Conservation (phyloP, 2,329 filamentous ascomycete genomes). For the Trichoderma breve region DNA sequence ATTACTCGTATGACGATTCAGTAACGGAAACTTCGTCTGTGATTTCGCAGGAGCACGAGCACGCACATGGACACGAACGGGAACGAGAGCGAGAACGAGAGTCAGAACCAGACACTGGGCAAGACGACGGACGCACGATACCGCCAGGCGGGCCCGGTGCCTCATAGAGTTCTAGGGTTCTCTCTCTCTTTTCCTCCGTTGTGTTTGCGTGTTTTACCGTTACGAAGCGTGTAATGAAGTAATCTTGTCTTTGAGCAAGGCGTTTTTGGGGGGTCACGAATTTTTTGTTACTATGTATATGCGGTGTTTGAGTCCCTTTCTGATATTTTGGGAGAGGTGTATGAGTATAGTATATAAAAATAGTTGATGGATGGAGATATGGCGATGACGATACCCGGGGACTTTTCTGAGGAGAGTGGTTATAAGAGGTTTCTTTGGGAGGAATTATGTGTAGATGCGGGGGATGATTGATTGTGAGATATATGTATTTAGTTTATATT, state of each 20-base stretch:
- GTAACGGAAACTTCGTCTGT: slow-evolving; percentile 32
- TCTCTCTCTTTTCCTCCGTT: not conserved
- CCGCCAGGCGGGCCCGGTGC: slow-evolving; percentile 19
- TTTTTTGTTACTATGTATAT: not conserved
- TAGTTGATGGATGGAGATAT: not conserved
- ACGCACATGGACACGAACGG: slow-evolving; percentile 19
- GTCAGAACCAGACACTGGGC: slow-evolving; percentile 23
- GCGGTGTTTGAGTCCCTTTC: not conserved
- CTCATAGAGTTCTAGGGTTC: not conserved
- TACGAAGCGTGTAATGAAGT: not conserved
- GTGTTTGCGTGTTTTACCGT: slow-evolving; percentile 6
- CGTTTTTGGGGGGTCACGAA: slow-evolving; percentile 3
- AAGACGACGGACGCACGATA: slow-evolving; percentile 1
- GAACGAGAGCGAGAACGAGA: slow-evolving; percentile 28
- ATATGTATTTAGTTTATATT: not conserved
- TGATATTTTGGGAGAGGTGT: not conserved
- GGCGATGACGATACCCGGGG: not conserved
- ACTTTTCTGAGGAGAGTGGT: not conserved
- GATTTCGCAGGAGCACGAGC: slow-evolving; percentile 25
- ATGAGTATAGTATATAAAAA: not conserved
- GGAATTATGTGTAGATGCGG: not conserved
- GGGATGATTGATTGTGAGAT: not conserved
- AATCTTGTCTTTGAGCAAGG: slow-evolving; percentile 14
- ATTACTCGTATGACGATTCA: slow-evolving; percentile 33
- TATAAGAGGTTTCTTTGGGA: not conserved